Base-by-base conservation (phyloP, 2,329 filamentous ascomycete species). In the Penicillium sp. region DNA sequence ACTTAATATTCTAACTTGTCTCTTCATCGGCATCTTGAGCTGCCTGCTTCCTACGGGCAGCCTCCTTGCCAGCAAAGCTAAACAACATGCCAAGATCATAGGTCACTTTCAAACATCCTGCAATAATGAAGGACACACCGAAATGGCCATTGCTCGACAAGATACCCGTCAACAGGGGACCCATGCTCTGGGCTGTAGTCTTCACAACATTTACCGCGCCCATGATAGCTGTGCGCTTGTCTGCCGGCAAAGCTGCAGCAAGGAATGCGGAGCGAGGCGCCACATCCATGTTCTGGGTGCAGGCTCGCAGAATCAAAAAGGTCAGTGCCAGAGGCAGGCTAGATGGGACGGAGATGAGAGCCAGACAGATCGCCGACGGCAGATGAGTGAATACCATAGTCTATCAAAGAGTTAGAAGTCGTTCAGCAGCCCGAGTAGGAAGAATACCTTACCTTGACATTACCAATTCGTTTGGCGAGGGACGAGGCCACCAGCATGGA, bases 331-430 rank as follows among this genome's bases (percentile, higher is more conserved):
- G 57, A 12, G 75, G 75, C 0, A 85, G 72, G 4, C 77, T 75
- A 21, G 75, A 69, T 0, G 86, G 84, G 0, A 86, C 63, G 0
- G 85, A 82, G 23, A 90, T 83, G 21, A 90, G 70, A 15, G 82
- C 76, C 1, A 90, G 79, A 60, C 85, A 86, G 27, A 90, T 71
- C 8, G 87, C 78, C 0, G 86, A 88, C 0, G 88, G 88, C 0
- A 90, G 75, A 62, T 90, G 87, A 0, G 87, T 89, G 65, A 89
- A 88, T 9, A 88, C 86, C 87, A 90, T 90, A 1, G 87, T 89
- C 77, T 85, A 57, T 16, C n/a, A 18, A 5, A 52, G 6, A 9
- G n/a, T 60, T 41, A 57, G 61, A 56, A 50, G n/a, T 38, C n/a
- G 35, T 35, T 49, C 27, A 23, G n/a, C 58, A 5, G 3, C 51